Percentiles rank a stretch among this genome's conserved stretches.
These are phyloP conservation scores for Xylaria sp. DNA, from an alignment of 2,329 filamentous ascomycete species.

Conservation along the genomic window DNA sequence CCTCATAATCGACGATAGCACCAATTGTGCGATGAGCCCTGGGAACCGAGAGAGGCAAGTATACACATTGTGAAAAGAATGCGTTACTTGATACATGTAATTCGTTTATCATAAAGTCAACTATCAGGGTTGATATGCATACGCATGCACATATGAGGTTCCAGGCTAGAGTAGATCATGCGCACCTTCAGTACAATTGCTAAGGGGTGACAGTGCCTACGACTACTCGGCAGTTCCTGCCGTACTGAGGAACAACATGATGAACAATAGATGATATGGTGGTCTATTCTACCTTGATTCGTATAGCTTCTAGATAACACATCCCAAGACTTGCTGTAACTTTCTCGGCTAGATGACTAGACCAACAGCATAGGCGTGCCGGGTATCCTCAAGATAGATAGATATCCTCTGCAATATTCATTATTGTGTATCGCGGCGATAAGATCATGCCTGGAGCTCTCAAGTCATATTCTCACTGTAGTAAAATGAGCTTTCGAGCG, in stretches of 20 bases:
- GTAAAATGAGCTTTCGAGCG: background rate
- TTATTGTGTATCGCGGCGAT: background rate
- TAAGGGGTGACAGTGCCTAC: background rate
- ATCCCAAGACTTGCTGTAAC: too few relatives aligned
- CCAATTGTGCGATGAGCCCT: too few relatives aligned
- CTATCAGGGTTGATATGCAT: too few relatives aligned
- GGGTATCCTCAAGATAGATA: background rate
- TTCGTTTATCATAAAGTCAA: too few relatives aligned
- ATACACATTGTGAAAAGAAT: too few relatives aligned
- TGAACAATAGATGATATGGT: background rate
- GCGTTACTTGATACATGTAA: too few relatives aligned
- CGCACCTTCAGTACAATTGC: background rate
- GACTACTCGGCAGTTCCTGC: background rate
- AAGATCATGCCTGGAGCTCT: background rate
- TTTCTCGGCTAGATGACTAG: too few relatives aligned
- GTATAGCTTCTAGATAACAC: background rate
- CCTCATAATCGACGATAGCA: too few relatives aligned
- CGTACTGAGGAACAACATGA: background rate
- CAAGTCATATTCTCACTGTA: background rate
- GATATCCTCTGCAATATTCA: background rate
- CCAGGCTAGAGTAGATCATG: too few relatives aligned
- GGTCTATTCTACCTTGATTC: background rate
- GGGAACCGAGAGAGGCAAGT: too few relatives aligned
- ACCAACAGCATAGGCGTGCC: background rate
- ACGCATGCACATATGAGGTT: too few relatives aligned